Conservation (phyloP, 1,139 yeast species). For the Candida smagusa region DNA sequence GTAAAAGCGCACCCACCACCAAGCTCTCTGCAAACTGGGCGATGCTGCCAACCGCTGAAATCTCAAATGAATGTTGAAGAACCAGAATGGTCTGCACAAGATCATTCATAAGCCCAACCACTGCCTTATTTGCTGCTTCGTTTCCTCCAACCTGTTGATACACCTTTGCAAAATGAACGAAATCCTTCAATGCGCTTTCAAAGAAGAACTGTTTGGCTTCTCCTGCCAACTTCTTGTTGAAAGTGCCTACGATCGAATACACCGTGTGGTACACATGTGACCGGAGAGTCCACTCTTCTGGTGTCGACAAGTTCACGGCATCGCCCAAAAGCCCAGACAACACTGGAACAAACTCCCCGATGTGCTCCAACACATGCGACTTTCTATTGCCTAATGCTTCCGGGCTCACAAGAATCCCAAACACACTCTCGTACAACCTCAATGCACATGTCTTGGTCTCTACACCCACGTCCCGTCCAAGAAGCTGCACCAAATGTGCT, state of each 20-base stretch:
- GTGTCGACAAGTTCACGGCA: conserved; percentile 3
- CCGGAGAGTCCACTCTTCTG: conserved; percentile 20
- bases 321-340: conserved; percentile 13
- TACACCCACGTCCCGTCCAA: conserved; percentile 29
- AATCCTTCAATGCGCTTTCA: conserved; percentile 19
- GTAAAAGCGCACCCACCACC: conserved; percentile 22
- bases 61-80: conserved; percentile 25
- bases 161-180: conserved; percentile 15
- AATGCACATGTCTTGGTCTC: conserved; percentile 49
- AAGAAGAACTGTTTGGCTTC: conserved; percentile 18
- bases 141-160: conserved; percentile 14
- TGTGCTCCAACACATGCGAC: conserved; percentile 27
- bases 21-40: conserved; percentile 21
- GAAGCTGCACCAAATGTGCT: conserved; percentile 41
- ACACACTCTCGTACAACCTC: conserved; percentile 50
- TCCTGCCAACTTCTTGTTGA: conserved; percentile 25
- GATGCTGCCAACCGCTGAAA: conserved; percentile 11
- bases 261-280: conserved; percentile 29
- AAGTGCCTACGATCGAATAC: conserved; percentile 27
- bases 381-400: conserved; percentile 42
- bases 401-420: conserved; percentile 52
- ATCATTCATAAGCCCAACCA: conserved; percentile 17
- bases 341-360: conserved; percentile 18
- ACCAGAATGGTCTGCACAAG: conserved; percentile 23
- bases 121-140: conserved; percentile 7